Base-by-base conservation (phyloP, 2,329 filamentous ascomycete genomes). In the Annulohypoxylon truncatum region DNA sequence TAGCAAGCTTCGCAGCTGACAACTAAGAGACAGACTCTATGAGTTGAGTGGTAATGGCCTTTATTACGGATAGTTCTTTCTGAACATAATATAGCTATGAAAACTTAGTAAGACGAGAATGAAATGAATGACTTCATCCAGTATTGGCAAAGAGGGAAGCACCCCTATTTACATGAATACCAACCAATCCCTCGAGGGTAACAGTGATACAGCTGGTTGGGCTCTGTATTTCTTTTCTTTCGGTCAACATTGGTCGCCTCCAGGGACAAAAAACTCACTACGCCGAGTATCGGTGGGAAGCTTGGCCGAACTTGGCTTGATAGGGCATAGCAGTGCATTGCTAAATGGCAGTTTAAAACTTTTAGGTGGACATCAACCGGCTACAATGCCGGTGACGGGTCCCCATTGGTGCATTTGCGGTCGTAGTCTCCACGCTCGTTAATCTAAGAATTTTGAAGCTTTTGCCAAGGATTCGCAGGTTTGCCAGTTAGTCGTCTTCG, bases 221-320 rank as follows among this genome's bases (percentile, higher is more conserved):
- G 44, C 33, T 56, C 40, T 50, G 40, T 48, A 61, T 61, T 55
- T 64, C 47, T 47, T 58, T 56, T 61, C 28, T 26, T 54, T 52
- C 38, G 18, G 40, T 64, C 35, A 38, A 63, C 47, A 67, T 65
- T 64, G 60, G 67, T 51, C 50, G 44, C 26, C 15, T 55, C 47
- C 50, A 24, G 42, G 29, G 26, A 54, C 54, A 40, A 10, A 10
- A 51, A 22, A 31, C 15, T 46, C 48, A 29, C 54, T 61, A 57
- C 48, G 72, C 72, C 72, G 72, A 73, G 61, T 9, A 73, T 73
- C 72, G 72, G 72, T 67, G 60, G 56, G 57, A 60, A 58, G 18
- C 48, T 65, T 48, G 29, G 47, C 64, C 61, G 64, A 68, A 55
- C 67, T 66, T 70, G 51, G 35, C 64, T 68, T n/a, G 59, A 66